Evolutionary conservation across 2,329 filamentous ascomycete species (phyloP), one percentile per base, ranked within the genome.

Genomic region (Ceratocystis huliohia): DNA sequence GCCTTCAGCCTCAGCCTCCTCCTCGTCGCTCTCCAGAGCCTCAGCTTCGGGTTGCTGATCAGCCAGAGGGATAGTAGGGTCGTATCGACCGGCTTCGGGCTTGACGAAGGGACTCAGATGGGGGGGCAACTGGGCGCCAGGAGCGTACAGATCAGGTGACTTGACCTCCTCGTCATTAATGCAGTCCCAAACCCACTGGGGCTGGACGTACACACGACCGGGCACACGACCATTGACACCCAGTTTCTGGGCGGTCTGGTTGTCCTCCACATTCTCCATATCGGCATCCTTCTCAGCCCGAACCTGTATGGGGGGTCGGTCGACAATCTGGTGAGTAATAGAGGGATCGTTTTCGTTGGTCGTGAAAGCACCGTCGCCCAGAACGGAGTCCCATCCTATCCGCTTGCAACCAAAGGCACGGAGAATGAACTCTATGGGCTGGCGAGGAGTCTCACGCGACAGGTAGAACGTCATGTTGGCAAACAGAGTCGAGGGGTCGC

Each of bases 141-240:
- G 94, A 0, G 88, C 89, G 73, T 99, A 99, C 45, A 92, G 77
- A 73, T 96, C 91, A 41, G 92, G 85, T 70, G 88, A 83, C 74
- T 96, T 86, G 66, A 99, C 79, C 76, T 93, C 91, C 69, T 91
- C 90, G 59, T 94, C 89, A 74, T 99, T 99, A 74, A 96, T 79
- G 72, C 89, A 93, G 74, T 99, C 94, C 94, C 94, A 99, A 3
- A 99, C 86, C 93, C 95, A 99, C 75, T 99, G 94, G 22, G 94
- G 94, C 78, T 99, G 94, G 66, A 99, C 79, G 72, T 99, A 99
- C 69, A 86, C 91, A 70, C 94, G 84, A 45, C 93, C 93, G n/a
- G 93, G 91, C 69, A 97, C 88, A 69, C 91, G 85, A 69, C 85
- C 85, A 72, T 89, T 88, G 68, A 76, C 76, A 30, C 74, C 79